Conservation (phyloP, 306 rosid species). For the Inga laurina region DNA sequence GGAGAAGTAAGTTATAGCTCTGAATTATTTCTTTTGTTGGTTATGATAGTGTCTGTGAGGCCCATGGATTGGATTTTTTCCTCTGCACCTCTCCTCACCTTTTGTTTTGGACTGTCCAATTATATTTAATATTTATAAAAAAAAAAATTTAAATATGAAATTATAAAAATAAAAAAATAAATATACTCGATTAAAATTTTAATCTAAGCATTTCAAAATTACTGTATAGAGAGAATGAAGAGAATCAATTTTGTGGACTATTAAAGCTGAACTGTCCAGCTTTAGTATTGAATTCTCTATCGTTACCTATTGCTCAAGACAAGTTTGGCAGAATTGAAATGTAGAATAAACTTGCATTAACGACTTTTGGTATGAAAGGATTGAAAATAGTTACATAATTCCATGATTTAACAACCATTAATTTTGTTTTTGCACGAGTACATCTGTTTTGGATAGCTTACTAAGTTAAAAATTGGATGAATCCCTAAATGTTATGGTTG, state of each 20-base stretch:
- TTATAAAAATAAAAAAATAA: too few relatives aligned
- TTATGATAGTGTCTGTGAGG: conserved; percentile 8
- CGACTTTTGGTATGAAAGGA: not conserved
- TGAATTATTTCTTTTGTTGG: conserved; percentile 8
- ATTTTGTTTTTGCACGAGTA: conserved; percentile 9
- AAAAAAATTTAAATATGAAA: too few relatives aligned
- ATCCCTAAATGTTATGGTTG: not conserved
- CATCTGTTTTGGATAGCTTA: not conserved
- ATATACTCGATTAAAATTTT: not conserved
- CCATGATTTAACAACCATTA: not conserved
- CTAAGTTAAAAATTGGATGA: not conserved
- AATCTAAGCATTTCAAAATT: not conserved
- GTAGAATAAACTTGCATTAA: not conserved
- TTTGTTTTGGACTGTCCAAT: not conserved
- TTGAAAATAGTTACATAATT: not conserved
- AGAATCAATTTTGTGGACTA: not conserved
- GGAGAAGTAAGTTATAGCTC: conserved; percentile 78
- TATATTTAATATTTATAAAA: conserved; percentile 3
- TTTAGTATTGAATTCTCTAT: not conserved
- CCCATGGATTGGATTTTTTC: not conserved
- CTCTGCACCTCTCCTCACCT: not conserved
- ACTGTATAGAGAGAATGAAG: not conserved
- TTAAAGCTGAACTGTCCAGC: not conserved
- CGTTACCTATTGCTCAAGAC: not conserved
- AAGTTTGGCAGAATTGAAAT: not conserved